Evolutionary conservation across 2,329 filamentous ascomycete genomes (phyloP).

Genomic region (Xylariaceae sp.): DNA sequence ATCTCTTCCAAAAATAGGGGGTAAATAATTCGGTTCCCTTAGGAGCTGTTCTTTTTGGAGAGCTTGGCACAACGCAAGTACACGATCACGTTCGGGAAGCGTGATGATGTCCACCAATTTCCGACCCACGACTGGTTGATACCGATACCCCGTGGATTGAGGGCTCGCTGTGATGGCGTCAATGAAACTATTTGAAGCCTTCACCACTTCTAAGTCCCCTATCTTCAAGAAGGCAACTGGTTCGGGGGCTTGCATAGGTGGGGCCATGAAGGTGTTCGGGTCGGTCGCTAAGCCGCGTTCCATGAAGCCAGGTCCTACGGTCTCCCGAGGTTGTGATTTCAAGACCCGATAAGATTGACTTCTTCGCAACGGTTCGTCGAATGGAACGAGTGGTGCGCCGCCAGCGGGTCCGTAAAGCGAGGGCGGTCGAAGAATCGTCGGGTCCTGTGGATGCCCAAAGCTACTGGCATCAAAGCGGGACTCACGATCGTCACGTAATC

Average conservation of each 20-base stretch:
- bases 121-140: conserved; percentile 41
- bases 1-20: conserved; percentile 53
- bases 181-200: conserved; percentile 49
- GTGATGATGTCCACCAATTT: conserved; percentile 51
- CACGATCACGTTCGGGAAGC: conserved; percentile 47
- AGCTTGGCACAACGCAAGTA: conserved; percentile 44
- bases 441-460: conserved; percentile 42
- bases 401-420: conserved; percentile 46
- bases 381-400: conserved; percentile 38
- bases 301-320: conserved; percentile 43
- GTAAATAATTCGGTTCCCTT: conserved; percentile 57
- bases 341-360: conserved; percentile 47
- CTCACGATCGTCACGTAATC: conserved; percentile 67
- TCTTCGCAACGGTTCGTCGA: conserved; percentile 43
- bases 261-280: conserved; percentile 43
- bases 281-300: conserved; percentile 47
- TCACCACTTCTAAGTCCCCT: conserved; percentile 50
- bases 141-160: conserved; percentile 32
- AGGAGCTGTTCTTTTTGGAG: conserved; percentile 53
- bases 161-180: conserved; percentile 40
- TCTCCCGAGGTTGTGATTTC: conserved; percentile 49
- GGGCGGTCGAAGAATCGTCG: conserved; percentile 43
- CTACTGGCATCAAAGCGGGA: conserved; percentile 50
- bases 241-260: conserved; percentile 39
- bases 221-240: conserved; percentile 54